These are phyloP conservation scores for Pichia gijzeniarum DNA, from an alignment of 805 yeast genomes.

Conservation along the genomic window DNA sequence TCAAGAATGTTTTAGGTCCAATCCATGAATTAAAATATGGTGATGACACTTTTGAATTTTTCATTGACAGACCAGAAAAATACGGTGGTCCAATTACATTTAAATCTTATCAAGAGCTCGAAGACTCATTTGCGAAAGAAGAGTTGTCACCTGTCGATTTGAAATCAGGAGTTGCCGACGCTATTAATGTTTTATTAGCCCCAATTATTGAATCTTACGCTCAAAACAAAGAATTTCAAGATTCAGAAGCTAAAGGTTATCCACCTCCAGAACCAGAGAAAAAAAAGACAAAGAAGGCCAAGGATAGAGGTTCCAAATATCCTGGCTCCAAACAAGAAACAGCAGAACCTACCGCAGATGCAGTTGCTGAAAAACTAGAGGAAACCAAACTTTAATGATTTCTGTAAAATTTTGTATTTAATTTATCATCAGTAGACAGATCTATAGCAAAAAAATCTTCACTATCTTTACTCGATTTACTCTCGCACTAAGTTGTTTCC, in stretches of 20 bases:
- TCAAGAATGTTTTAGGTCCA: slow-evolving; percentile 81
- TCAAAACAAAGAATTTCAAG: slow-evolving; percentile 62
- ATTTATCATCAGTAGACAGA: too few relatives aligned
- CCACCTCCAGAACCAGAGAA: slow-evolving; percentile 61
- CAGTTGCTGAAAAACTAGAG: slow-evolving; percentile 34
- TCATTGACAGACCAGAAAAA: slow-evolving; percentile 87
- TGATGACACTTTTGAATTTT: slow-evolving; percentile 54
- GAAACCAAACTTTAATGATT: slow-evolving; percentile 31
- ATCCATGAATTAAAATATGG: slow-evolving; percentile 70
- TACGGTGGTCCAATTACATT: slow-evolving; percentile 90
- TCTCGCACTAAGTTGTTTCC: too few relatives aligned
- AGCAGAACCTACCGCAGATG: slow-evolving; percentile 27
- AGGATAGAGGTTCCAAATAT: slow-evolving; percentile 84
- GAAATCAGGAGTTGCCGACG: slow-evolving; percentile 85
- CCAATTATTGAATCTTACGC: slow-evolving; percentile 75
- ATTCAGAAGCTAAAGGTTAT: slow-evolving; percentile 72
- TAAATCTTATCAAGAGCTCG: slow-evolving; percentile 58
- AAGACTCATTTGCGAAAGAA: slow-evolving; percentile 64
- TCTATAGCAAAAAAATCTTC: too few relatives aligned
- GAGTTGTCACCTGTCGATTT: slow-evolving; percentile 88
- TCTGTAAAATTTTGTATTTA: too few relatives aligned
- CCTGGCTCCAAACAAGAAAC: slow-evolving; percentile 53
- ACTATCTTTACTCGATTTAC: too few relatives aligned
- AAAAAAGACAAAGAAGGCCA: slow-evolving; percentile 65
- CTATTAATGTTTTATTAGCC: slow-evolving; percentile 69